Base-by-base conservation (phyloP, 345 rosid species). In the Cardiospermum halicacabum region DNA sequence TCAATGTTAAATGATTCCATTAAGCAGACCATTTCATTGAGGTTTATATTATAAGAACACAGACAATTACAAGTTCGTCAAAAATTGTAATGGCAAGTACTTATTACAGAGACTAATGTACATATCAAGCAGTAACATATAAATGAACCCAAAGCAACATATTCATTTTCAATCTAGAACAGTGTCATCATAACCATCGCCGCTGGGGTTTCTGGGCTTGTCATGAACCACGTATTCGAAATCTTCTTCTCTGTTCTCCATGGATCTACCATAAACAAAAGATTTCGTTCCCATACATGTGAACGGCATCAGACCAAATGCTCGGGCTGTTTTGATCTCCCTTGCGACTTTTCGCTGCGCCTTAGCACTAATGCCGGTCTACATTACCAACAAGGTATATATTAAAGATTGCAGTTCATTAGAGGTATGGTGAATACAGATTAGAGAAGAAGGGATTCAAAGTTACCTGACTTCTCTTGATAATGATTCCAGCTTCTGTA, bases 291-390 rank as follows among this genome's bases (percentile, higher is more conserved):
- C 98, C 97, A 93, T 93, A 2, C 96, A 88, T 3, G 90, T 86
- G 81, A 93, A 93, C 37, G 98, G 96, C 92, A 93, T 77, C 51
- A 90, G 78, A 21, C 98, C 97, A 37, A 93, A 86, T 26, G 94
- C 97, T 66, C 98, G 81, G 1, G 97, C 98, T 7, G 90, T 92
- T 75, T 89, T 92, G 72, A 90, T 92, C 87, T 92, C 98, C 77
- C 94, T 80, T 0, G 97, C 98, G 42, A 93, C 66, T 85, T 85
- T 90, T 75, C 97, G 83, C 76, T 90, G 97, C 4, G 97, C 98
- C 74, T 88, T 93, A 40, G 98, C 98, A 34, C 96, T 88, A 28
- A 93, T 86, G 62, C 90, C 86, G 65, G 94, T 86, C 97, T 93
- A 69, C 58, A 64, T 24, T 18, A 66, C 56, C 28, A 64, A 42